phyloP scores from a whole-genome alignment of 352 stramenopile species.

The Pythium pyrilobum region DNA sequence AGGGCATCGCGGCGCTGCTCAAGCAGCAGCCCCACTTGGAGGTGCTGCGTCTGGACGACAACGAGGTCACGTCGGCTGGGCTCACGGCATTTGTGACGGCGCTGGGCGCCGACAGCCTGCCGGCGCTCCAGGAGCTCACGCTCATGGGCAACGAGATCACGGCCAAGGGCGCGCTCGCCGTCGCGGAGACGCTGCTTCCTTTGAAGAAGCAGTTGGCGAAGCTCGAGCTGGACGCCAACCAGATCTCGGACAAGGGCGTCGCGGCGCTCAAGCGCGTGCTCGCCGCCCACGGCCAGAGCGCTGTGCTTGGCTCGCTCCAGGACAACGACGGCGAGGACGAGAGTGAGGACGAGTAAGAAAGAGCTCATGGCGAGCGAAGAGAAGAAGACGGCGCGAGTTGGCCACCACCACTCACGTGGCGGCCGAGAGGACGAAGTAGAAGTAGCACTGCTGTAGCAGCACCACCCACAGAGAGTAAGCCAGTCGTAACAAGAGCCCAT shows the following conservation, averaged over 20 bases:
- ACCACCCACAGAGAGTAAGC: neutral
- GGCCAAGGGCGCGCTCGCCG: conserved; percentile 53
- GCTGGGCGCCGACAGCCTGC: conserved; percentile 26
- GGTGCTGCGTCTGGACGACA: conserved; percentile 75
- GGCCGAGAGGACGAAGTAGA: too few species aligned
- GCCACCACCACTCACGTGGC: too few species aligned
- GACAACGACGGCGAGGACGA: conserved; percentile 82
- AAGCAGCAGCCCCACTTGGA: conserved; percentile 41
- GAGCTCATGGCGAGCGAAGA: too few species aligned
- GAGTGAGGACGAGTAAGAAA: conserved; percentile 33
- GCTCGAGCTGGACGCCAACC: conserved; percentile 66
- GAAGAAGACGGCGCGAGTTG: too few species aligned
- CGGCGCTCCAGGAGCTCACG: conserved; percentile 45
- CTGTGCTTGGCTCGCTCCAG: conserved; percentile 64
- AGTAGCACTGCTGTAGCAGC: conserved; percentile 1
- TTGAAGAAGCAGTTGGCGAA: conserved; percentile 33
- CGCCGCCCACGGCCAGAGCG: conserved; percentile 34
- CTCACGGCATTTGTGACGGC: conserved; percentile 29
- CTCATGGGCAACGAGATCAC: conserved; percentile 75
- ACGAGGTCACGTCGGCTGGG: conserved; percentile 68
- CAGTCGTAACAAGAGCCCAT: neutral
- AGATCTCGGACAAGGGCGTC: conserved; percentile 70
- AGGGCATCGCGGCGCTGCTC: conserved; percentile 56
- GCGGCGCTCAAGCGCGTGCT: conserved; percentile 37
- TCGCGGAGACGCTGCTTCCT: conserved; percentile 41